Evolutionary conservation across 495 filamentous ascomycete species (phyloP).

Genomic region (Ramalina intermedia): DNA sequence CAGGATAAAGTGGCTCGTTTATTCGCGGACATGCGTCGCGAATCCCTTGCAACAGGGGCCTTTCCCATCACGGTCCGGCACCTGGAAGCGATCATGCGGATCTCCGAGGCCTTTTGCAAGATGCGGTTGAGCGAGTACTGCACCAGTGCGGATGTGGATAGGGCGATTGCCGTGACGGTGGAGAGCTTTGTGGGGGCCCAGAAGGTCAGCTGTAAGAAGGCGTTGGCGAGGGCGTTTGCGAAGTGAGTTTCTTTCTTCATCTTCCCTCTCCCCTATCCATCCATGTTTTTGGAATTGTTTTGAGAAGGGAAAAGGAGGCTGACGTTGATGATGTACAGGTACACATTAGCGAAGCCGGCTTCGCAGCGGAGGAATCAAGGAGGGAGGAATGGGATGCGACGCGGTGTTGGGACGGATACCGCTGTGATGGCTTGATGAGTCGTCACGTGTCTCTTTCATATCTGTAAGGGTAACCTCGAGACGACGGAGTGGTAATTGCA

Average conservation of each 20-base stretch:
- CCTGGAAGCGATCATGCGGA: conserved; percentile 92
- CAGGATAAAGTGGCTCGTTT: conserved; percentile 90
- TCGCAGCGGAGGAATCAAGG: conserved; percentile 10
- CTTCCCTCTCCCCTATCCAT: conserved; percentile 6
- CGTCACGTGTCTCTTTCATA: too few species aligned
- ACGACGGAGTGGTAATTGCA: too few species aligned
- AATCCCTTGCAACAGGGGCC: conserved; percentile 81
- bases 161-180: conserved; percentile 91
- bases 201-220: conserved; percentile 97
- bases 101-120: conserved; percentile 80
- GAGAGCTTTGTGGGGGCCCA: conserved; percentile 93
- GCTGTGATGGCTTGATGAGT: conserved; percentile 10
- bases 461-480: too few species aligned
- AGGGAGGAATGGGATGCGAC: conserved; percentile 5
- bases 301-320: background rate
- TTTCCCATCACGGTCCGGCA: conserved; percentile 99
- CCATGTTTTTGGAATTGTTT: background rate
- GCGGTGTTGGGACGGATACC: conserved; percentile 3
- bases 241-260: conserved; percentile 49
- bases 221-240: conserved; percentile 86
- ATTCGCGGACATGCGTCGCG: conserved; percentile 91
- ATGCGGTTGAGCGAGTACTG: conserved; percentile 95
- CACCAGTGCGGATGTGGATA: conserved; percentile 77
- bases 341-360: conserved; percentile 16
- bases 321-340: conserved; percentile 4